phyloP scores from a whole-genome alignment of 2,329 filamentous ascomycete genomes.

The Fonsecaea multimorphosa region DNA sequence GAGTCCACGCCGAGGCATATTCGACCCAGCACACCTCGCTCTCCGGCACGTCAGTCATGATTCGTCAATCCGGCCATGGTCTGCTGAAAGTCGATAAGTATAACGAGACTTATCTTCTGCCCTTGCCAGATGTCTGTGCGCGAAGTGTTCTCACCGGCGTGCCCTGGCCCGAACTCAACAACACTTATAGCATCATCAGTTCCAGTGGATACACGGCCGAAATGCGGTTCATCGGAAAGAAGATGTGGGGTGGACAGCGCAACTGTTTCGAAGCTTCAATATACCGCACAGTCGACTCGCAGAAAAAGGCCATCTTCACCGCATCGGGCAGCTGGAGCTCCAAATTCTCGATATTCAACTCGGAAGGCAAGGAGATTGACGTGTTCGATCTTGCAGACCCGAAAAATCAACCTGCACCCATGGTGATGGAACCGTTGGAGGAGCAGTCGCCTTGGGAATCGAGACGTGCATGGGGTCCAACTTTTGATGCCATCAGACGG shows the following conservation, averaged over 20 bases:
- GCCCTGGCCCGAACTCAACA: slow-evolving; percentile 47
- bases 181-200: slow-evolving; percentile 35
- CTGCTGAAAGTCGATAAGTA: slow-evolving; percentile 38
- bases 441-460: slow-evolving; percentile 87
- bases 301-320: slow-evolving; percentile 27
- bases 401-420: slow-evolving; percentile 47
- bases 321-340: slow-evolving; percentile 52
- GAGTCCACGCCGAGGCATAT: slow-evolving; percentile 36
- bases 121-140: slow-evolving; percentile 36
- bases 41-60: slow-evolving; percentile 35
- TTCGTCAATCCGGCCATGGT: slow-evolving; percentile 36
- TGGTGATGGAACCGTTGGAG: slow-evolving; percentile 74
- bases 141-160: slow-evolving; percentile 53
- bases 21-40: slow-evolving; percentile 35
- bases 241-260: slow-evolving; percentile 32
- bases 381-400: slow-evolving; percentile 57
- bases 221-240: slow-evolving; percentile 37
- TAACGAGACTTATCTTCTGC: slow-evolving; percentile 38
- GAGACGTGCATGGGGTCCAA: slow-evolving; percentile 83
- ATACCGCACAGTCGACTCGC: slow-evolving; percentile 28
- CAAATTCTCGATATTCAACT: slow-evolving; percentile 75
- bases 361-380: slow-evolving; percentile 53
- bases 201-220: slow-evolving; percentile 36
- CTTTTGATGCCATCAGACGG: slow-evolving; percentile 77
- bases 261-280: slow-evolving; percentile 35